Evolutionary conservation across 1,284 basidiomycete species (phyloP), one percentile per base, ranked within the genome.

Genomic region (Cryptococcus sp.): DNA sequence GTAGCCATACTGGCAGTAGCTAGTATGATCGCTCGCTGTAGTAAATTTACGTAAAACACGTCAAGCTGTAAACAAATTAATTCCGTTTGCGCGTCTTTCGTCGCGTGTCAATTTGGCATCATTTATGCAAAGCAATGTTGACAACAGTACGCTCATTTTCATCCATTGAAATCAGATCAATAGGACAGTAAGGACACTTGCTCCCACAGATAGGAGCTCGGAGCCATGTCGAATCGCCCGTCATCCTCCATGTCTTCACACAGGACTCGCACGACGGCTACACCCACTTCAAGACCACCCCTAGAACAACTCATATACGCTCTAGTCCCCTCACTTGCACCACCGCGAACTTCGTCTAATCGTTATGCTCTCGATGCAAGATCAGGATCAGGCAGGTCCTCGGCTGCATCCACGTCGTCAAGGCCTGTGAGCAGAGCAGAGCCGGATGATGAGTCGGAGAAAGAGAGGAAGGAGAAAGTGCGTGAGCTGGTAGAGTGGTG

Each of bases 241-340:
- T 44, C 50, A 46, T 59, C 60, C 19, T 49, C 59, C 6, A 29
- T 37, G 8, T 61, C 63, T 11, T 54, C 55, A 19, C 52, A 55
- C 40, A 43, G 58, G 37, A 23, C 20, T 8, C 52, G 52, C 19
- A 46, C 59, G 15, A 22, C 64, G 16, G 50, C 63, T 11, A 61
- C 57, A 3, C 57, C 55, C 1, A 29, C 54, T 13, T 46, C 65
- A 16, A 52, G 62, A 41, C 58, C 66, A 10, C 65, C 66, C 4
- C 63, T 76, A 39, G 74, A 74, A 54, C 69, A 70, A 29, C 65
- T 76, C 22, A 62, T 74, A 20, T 68, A 67, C 57, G 50, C 71
- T 5, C 61, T 69, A 29, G 59, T 75, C 13, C 74, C 74, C 1
- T 60, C 66, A 0, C 63, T 75, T 13, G 65, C 69, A 8, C 69